These are phyloP conservation scores for Verbascum thapsus DNA, from an alignment of 257 asterid species.

Conservation along the genomic window DNA sequence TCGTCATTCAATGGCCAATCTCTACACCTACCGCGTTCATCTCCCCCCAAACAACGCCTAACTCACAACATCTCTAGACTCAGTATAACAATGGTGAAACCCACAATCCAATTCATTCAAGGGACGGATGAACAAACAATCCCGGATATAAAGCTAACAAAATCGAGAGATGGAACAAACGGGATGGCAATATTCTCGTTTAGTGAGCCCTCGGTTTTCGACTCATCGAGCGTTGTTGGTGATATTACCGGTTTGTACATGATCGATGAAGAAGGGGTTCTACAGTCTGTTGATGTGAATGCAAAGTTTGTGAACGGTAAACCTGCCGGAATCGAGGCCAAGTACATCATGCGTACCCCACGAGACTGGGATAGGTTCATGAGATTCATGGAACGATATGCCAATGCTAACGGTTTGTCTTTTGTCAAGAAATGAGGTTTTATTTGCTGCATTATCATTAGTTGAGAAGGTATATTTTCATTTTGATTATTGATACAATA, in stretches of 20 bases:
- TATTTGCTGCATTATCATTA: no score
- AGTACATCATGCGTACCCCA: conserved; percentile 77
- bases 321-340: conserved; percentile 94
- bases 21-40: conserved; percentile 40
- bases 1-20: conserved; percentile 75
- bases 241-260: conserved; percentile 92
- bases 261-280: conserved; percentile 91
- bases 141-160: conserved; percentile 91
- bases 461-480: no score
- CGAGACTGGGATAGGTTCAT: conserved; percentile 95
- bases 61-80: conserved; percentile 32
- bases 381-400: conserved; percentile 96
- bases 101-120: conserved; percentile 86
- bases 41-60: conserved; percentile 30
- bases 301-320: conserved; percentile 90
- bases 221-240: conserved; percentile 84
- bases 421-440: conserved; percentile 70
- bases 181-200: conserved; percentile 89
- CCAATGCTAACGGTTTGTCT: conserved; percentile 69
- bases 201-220: conserved; percentile 84
- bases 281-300: conserved; percentile 84
- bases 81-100: conserved; percentile 64
- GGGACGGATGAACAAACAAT: conserved; percentile 85
- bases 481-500: conserved; percentile 12
- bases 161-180: conserved; percentile 85